These are phyloP conservation scores for Cardiospermum halicacabum DNA, from an alignment of 345 rosid genomes.

Conservation along the genomic window DNA sequence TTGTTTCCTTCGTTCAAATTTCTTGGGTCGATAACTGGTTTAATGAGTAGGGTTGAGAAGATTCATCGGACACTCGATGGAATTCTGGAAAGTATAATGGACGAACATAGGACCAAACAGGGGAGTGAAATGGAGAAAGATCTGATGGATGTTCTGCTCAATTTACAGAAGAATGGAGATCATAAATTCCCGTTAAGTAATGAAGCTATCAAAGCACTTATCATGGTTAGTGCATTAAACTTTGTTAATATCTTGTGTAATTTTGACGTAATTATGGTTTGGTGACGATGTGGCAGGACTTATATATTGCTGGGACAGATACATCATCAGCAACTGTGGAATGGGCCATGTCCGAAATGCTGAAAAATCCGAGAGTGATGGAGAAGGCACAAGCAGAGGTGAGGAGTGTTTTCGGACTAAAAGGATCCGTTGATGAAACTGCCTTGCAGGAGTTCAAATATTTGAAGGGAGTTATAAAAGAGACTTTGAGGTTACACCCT, in stretches of 20 bases:
- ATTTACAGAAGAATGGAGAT: constrained; percentile 11
- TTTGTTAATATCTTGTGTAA: no score
- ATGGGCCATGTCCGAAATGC: no score
- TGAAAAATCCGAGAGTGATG: no score
- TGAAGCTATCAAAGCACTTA: constrained; percentile 11
- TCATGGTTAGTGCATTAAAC: constrained; percentile 9
- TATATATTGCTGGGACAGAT: no score
- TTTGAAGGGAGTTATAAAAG: no score
- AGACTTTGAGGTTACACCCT: no score
- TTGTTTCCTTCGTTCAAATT: constrained; percentile 19
- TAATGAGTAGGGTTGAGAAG: constrained; percentile 11
- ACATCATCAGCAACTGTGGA: no score
- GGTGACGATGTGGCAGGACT: background rate
- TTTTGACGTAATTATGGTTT: no score
- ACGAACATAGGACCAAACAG: constrained; percentile 1
- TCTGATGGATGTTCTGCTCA: constrained; percentile 13
- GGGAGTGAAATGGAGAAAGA: background rate
- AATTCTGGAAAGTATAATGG: constrained; percentile 15
- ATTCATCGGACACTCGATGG: constrained; percentile 4
- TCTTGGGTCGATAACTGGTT: constrained; percentile 13
- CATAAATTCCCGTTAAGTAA: constrained; percentile 1
- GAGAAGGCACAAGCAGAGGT: no score
- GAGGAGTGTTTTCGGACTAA: no score
- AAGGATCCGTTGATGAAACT: no score
- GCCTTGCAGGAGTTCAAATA: no score